Conservation (phyloP, 768 basidiomycete species). For the Dioszegia crocea region DNA sequence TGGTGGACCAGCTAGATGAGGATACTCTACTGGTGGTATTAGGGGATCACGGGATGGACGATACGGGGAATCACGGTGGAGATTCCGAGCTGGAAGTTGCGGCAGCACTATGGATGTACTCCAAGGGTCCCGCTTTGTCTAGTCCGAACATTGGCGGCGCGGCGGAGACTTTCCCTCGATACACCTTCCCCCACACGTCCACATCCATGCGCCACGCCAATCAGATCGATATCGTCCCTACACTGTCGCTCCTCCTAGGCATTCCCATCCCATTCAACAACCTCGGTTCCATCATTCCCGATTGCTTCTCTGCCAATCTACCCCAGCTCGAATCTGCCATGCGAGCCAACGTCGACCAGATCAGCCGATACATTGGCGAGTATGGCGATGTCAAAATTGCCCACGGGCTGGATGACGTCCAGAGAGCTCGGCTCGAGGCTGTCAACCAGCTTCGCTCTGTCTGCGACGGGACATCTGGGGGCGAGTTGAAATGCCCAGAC, state of each 20-base stretch:
- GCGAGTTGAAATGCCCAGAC: slow-evolving; percentile 13
- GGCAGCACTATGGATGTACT: slow-evolving; percentile 86
- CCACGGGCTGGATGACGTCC: slow-evolving; percentile 50
- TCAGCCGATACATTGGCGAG: slow-evolving; percentile 67
- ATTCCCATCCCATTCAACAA: slow-evolving; percentile 94
- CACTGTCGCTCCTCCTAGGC: slow-evolving; percentile 81
- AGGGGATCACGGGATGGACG: slow-evolving; percentile 97
- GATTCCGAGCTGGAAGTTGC: slow-evolving; percentile 81
- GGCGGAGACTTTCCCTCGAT: slow-evolving; percentile 5
- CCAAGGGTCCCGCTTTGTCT: slow-evolving; percentile 61
- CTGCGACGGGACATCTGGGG: slow-evolving; percentile 53
- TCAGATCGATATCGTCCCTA: slow-evolving; percentile 90
- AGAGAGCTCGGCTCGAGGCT: background rate
- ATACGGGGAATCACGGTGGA: slow-evolving; percentile 89
- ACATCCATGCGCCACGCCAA: slow-evolving; percentile 63
- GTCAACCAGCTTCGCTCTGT: background rate
- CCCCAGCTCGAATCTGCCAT: slow-evolving; percentile 59
- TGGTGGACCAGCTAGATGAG: slow-evolving; percentile 67
- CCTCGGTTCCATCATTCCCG: slow-evolving; percentile 84
- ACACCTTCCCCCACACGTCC: slow-evolving; percentile 35
- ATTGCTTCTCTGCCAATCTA: slow-evolving; percentile 59
- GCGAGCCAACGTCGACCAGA: slow-evolving; percentile 67
- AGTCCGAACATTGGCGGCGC: background rate
- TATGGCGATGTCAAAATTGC: slow-evolving; percentile 74
- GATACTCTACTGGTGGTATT: slow-evolving; percentile 86